Base-by-base conservation (phyloP, 331 rosid genomes). In the Cucumis variabilis region DNA sequence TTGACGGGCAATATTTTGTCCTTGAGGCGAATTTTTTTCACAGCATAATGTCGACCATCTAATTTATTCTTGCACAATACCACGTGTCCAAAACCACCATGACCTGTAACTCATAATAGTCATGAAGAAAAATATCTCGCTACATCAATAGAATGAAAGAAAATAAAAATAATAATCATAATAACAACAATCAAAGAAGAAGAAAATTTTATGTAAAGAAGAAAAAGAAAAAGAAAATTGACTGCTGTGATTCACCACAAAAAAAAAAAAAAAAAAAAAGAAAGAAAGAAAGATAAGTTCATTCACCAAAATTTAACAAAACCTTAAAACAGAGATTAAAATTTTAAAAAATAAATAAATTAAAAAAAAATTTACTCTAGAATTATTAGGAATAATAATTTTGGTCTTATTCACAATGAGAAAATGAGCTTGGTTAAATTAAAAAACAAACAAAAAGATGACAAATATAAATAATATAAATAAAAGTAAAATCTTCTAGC, bases 21-120 rank as follows among this genome's bases (percentile, higher is more conserved):
- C 84, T 89, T 94, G 15, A 97, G 97, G 89, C 91, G 98, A 82
- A 97, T 97, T 93, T 95, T 97, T 94, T 97, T 97, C 86, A 97
- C 93, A 11, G 99, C 99, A 93, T 97, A 97, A 60, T 97, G 98
- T 86, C 99, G 93, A 87, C 98, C 99, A 84, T 97, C 99, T 33
- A 97, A 92, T 87, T 97, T 97, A 91, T 97, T 97, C 94, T 93
- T 94, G 93, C 99, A 97, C 91, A 97, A 70, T 83, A 95, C 96
- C 83, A 97, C 99, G 86, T 93, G 97, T 83, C 98, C 99, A 92
- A 97, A 97, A 90, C 99, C 98, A 88, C 99, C 98, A 93, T 93
- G 99, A 91, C 99, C 99, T 97, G 89, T 86, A 77, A 74, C 87
- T 77, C 66, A 67, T 51, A 58, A 13, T 28, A 25, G 24, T 27